Conservation (phyloP, 768 basidiomycete species). For the Termitomyces sp. region DNA sequence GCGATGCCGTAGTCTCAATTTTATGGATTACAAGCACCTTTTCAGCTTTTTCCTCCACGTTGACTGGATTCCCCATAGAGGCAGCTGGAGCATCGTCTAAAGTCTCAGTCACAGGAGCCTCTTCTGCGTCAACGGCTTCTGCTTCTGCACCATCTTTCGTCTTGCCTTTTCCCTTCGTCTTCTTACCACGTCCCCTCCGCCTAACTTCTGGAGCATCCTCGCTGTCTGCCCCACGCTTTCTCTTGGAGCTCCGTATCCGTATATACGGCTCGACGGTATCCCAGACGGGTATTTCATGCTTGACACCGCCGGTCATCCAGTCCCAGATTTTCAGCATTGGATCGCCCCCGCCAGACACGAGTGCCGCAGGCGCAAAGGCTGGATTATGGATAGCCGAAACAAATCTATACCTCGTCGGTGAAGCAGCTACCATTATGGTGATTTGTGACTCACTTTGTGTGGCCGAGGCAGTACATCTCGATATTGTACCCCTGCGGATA, state of each 20-base stretch:
- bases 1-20: conserved; percentile 41
- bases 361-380: conserved; percentile 28
- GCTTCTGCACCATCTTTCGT: conserved; percentile 21
- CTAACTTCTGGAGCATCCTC: conserved; percentile 20
- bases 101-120: background rate
- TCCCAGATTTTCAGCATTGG: conserved; percentile 71
- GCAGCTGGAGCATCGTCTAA: background rate
- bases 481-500: conserved; percentile 84
- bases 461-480: conserved; percentile 84
- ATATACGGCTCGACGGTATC: conserved; percentile 44
- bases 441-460: conserved; percentile 54
- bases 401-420: conserved; percentile 35
- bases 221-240: conserved; percentile 27
- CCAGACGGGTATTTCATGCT: conserved; percentile 46
- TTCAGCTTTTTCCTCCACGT: conserved; percentile 16
- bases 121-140: background rate
- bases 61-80: background rate
- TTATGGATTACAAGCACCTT: conserved; percentile 52
- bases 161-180: conserved; percentile 18
- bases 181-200: conserved; percentile 17
- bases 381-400: conserved; percentile 80
- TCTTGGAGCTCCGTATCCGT: conserved; percentile 29
- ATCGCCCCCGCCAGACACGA: conserved; percentile 92
- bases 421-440: too few relatives aligned
- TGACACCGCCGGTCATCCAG: conserved; percentile 58